Evolutionary conservation across 2,329 filamentous ascomycete species (phyloP).

Genomic region (Orbilia quercus): DNA sequence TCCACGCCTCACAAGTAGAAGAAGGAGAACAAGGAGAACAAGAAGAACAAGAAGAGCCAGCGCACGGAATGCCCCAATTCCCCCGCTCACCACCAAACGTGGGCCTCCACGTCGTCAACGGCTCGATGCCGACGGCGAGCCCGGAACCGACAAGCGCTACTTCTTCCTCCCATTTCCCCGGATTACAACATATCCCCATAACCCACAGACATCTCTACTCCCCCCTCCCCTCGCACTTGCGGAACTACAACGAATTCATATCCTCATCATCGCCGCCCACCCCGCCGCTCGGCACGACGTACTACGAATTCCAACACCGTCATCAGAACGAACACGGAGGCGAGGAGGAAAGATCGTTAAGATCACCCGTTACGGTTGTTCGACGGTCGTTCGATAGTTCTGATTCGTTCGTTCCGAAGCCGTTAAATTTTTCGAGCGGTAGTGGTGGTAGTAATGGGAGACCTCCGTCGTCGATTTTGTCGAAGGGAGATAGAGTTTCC

Average conservation of each 20-base stretch:
- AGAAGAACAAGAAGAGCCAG: too few relatives aligned
- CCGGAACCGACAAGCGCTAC: neutral
- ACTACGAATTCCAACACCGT: slow-evolving; percentile 26
- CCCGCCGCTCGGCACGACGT: slow-evolving; percentile 39
- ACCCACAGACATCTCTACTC: slow-evolving; percentile 13
- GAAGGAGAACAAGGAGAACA: neutral
- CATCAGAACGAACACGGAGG: neutral
- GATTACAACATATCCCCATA: slow-evolving; percentile 28
- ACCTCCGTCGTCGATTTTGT: slow-evolving; percentile 12
- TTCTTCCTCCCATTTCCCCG: slow-evolving; percentile 1
- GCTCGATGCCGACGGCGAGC: slow-evolving; percentile 10
- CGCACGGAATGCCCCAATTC: too few relatives aligned
- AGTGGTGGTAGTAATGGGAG: too few relatives aligned
- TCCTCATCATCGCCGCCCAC: slow-evolving; percentile 11
- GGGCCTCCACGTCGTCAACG: slow-evolving; percentile 6
- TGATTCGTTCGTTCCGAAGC: too few relatives aligned
- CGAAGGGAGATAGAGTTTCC: slow-evolving; percentile 22
- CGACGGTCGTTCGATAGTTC: slow-evolving; percentile 24
- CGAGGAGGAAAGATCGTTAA: slow-evolving; percentile 25
- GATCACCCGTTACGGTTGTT: slow-evolving; percentile 45
- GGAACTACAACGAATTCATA: slow-evolving; percentile 25
- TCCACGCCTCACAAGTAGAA: slow-evolving; percentile 9
- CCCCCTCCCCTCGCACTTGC: slow-evolving; percentile 13
- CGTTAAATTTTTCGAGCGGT: too few relatives aligned
- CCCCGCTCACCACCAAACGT: neutral